These are phyloP conservation scores for Colletotrichum brevisporum DNA, from an alignment of 2,329 filamentous ascomycete species.

Conservation along the genomic window DNA sequence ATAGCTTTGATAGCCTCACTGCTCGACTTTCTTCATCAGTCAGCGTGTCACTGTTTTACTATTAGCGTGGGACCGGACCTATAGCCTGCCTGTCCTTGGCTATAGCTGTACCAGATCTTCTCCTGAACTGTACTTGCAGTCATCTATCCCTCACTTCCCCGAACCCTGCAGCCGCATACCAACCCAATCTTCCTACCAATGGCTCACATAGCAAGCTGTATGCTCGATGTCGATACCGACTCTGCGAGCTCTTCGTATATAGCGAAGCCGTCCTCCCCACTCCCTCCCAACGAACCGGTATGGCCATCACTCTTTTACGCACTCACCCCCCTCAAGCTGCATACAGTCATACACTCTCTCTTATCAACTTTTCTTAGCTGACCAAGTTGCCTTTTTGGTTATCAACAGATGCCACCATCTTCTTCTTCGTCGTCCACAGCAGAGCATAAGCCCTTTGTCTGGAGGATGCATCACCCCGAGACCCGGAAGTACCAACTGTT, in stretches of 20 bases:
- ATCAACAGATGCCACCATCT: constrained; percentile 41
- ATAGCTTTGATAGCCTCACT: constrained; percentile 45
- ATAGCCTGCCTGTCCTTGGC: constrained; percentile 40
- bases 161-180: constrained; percentile 31
- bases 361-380: constrained; percentile 28
- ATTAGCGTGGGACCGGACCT: constrained; percentile 39
- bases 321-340: not conserved
- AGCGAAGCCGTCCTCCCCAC: constrained; percentile 64
- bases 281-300: constrained; percentile 62
- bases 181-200: constrained; percentile 54
- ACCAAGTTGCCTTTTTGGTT: constrained; percentile 31
- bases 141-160: constrained; percentile 34
- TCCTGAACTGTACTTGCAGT: constrained; percentile 35
- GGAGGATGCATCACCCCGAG: constrained; percentile 72
- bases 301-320: constrained; percentile 43
- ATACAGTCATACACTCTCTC: constrained; percentile 19
- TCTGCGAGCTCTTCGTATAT: constrained; percentile 60
- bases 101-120: constrained; percentile 42
- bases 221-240: constrained; percentile 64
- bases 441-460: constrained; percentile 66
- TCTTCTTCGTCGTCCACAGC: constrained; percentile 34
- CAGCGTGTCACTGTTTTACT: constrained; percentile 31
- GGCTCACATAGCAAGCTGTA: constrained; percentile 74
- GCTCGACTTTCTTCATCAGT: constrained; percentile 37
- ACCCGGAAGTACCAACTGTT: constrained; percentile 74